Evolutionary conservation across 208 protist species (phyloP).

Genomic region (Tritrichomonas foetus): DNA sequence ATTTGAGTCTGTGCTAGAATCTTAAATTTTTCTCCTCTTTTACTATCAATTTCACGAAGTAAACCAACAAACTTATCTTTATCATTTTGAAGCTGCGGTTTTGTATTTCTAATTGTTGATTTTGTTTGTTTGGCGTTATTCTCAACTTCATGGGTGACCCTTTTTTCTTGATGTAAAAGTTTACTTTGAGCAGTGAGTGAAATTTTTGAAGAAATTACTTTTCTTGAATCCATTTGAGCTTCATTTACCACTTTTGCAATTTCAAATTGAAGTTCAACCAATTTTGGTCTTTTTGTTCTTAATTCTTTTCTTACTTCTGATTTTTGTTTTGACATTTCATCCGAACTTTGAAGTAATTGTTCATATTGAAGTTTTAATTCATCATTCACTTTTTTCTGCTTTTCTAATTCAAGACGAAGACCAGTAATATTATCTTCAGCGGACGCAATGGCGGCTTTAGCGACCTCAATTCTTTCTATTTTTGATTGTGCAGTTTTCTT

Average conservation of each 20-base stretch:
- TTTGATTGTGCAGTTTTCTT: background rate
- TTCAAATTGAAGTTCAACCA: background rate
- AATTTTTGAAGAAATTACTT: background rate
- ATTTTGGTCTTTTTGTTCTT: background rate
- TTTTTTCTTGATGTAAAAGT: background rate
- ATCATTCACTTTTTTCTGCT: background rate
- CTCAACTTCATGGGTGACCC: background rate
- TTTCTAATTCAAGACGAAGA: background rate
- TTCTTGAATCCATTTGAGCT: background rate
- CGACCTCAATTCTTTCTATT: background rate
- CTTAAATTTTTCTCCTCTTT: background rate
- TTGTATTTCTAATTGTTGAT: background rate
- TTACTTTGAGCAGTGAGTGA: background rate
- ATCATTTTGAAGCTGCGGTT: background rate
- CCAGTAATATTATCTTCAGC: background rate
- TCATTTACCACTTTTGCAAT: background rate
- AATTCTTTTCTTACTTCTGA: background rate
- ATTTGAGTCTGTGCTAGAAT: background rate
- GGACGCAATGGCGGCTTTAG: background rate
- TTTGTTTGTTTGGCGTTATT: too few species aligned
- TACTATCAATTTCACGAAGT: background rate
- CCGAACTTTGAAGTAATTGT: background rate
- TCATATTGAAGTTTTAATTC: background rate
- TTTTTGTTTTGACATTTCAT: background rate
- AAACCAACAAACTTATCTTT: background rate